Base-by-base conservation (phyloP, 192 early-diverging fungal species). In the Gryganskiella cystojenkinii region DNA sequence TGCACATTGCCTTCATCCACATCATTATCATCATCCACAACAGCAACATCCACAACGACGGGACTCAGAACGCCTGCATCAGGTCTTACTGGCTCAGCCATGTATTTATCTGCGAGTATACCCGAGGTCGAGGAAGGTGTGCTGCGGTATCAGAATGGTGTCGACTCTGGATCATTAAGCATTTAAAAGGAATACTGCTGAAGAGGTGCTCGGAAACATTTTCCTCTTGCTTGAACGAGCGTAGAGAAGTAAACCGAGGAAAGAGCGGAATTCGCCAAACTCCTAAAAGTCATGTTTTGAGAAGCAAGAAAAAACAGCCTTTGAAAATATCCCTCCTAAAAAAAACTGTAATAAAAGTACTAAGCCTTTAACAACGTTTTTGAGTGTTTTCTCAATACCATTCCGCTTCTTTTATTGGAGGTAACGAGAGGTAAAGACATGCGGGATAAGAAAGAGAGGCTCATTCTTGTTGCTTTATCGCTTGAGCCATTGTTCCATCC, bases 401-500 rank as follows among this genome's bases (percentile, higher is more conserved):
- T n/a, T n/a, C n/a, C n/a, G n/a, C n/a, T n/a, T n/a, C n/a, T n/a
- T n/a, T n/a, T n/a, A n/a, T n/a, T n/a, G n/a, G n/a, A n/a, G n/a
- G n/a, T n/a, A n/a, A n/a, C n/a, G n/a, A n/a, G n/a, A n/a, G n/a
- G n/a, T n/a, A n/a, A n/a, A n/a, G n/a, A n/a, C n/a, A 44, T 44
- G 17, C 8, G 9, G 17, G 17, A 11, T 44, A 17, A 44, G 43
- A 17, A 44, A 44, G 43, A 44, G 17, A 44, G 9, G 9, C 8
- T 11, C 8, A n/a, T 50, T 20, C 19, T 20, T 24, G 22, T 17
- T 24, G n/a, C 37, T 40, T 40, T 40, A 40, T 13, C 13, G 37
- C 37, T 40, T 40, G 37, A 78, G 49, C 74, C 74, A 78, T 20
- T 31, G 13, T 34, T 68, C 65, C 74, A 78, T 69, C 92, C 92